These are phyloP conservation scores for Aspergillus diversus DNA, from an alignment of 495 filamentous ascomycete genomes.

Conservation along the genomic window DNA sequence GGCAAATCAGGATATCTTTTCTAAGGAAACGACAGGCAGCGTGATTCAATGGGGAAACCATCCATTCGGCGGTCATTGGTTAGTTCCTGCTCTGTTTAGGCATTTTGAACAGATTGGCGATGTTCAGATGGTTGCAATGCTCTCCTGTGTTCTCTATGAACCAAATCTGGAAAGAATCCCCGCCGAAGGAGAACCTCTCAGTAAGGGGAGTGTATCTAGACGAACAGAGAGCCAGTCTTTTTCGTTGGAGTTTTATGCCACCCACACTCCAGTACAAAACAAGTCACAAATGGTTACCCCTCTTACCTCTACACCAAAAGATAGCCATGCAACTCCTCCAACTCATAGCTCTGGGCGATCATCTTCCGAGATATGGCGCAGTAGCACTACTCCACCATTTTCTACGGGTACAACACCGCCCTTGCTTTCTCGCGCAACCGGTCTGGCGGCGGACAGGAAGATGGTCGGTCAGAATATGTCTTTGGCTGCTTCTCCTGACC, in stretches of 20 bases:
- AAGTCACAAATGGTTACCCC: constrained; percentile 41
- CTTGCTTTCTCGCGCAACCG: constrained; percentile 34
- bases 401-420: constrained; percentile 73
- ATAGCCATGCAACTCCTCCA: constrained; percentile 55
- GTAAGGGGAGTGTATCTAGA: constrained; percentile 25
- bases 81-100: constrained; percentile 67
- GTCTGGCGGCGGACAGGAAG: constrained; percentile 40
- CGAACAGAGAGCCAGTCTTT: constrained; percentile 31
- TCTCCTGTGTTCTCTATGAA: constrained; percentile 85
- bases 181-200: constrained; percentile 12
- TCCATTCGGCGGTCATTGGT: constrained; percentile 72
- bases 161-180: constrained; percentile 39
- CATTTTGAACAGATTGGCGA: constrained; percentile 81
- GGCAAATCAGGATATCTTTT: constrained; percentile 15
- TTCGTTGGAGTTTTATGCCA: constrained; percentile 38
- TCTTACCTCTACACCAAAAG: constrained; percentile 60
- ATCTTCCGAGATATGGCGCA: constrained; percentile 43
- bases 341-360: constrained; percentile 60
- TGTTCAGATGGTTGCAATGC: constrained; percentile 93
- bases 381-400: constrained; percentile 54
- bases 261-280: constrained; percentile 28
- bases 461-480: constrained; percentile 62
- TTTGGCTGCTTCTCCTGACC: constrained; percentile 67
- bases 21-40: constrained; percentile 40
- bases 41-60: constrained; percentile 85